These are phyloP conservation scores for Carex scoparia DNA, from an alignment of 176 grass and related monocot species.

Conservation along the genomic window DNA sequence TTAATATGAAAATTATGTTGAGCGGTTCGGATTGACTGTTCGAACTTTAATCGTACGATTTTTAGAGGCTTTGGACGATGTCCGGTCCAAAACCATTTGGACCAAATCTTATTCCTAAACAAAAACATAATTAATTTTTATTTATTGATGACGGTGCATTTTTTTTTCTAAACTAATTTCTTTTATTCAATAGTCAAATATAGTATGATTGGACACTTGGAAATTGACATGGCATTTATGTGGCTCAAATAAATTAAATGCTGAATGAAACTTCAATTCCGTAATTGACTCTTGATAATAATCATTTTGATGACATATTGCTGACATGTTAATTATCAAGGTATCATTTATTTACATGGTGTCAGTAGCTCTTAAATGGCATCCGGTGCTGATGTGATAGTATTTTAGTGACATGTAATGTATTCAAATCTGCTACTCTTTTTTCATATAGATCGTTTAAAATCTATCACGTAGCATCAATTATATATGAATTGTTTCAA, in stretches of 20 bases:
- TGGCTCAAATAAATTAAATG: background rate
- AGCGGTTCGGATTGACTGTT: no score
- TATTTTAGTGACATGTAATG: background rate
- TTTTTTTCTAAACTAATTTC: background rate
- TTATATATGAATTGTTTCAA: no score
- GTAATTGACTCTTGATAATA: background rate
- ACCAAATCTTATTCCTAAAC: no score
- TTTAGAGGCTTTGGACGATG: no score
- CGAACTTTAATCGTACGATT: no score
- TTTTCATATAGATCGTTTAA: no score
- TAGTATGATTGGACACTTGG: background rate
- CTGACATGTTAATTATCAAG: background rate
- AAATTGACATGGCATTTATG: background rate
- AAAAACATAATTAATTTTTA: background rate
- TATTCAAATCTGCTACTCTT: no score
- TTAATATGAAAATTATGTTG: no score
- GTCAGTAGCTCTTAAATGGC: background rate
- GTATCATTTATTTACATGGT: background rate
- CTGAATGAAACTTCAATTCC: background rate
- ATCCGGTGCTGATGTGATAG: background rate
- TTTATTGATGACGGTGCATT: background rate
- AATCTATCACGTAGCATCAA: no score
- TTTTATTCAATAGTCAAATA: background rate
- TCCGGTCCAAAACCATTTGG: no score
- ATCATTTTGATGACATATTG: slow-evolving; percentile 4